Conservation (phyloP, 441 rosid species). For the Eutrema salsugineum region DNA sequence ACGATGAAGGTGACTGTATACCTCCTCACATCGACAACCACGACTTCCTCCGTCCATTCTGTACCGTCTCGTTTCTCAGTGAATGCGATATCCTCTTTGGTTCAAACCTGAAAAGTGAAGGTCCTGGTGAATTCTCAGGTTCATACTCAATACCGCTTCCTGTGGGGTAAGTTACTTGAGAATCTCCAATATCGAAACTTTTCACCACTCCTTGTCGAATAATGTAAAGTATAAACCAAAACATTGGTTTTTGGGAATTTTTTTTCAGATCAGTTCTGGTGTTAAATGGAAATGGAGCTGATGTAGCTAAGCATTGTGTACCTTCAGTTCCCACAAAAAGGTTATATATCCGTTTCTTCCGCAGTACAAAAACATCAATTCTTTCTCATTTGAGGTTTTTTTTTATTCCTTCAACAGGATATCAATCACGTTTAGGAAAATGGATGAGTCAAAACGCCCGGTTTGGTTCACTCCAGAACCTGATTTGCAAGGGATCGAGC, state of each 20-base stretch:
- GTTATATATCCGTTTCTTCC: slow-evolving; percentile 17
- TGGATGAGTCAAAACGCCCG: slow-evolving; percentile 59
- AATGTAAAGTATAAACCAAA: background rate
- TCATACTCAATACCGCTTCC: slow-evolving; percentile 54
- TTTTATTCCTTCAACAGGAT: slow-evolving; percentile 34
- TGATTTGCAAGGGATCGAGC: slow-evolving; percentile 38
- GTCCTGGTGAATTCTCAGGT: slow-evolving; percentile 62
- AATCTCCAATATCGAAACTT: background rate
- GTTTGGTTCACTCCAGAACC: slow-evolving; percentile 50
- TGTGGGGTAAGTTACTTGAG: slow-evolving; percentile 41
- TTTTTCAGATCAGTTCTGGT: slow-evolving; percentile 58
- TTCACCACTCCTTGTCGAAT: background rate
- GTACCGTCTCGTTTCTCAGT: slow-evolving; percentile 58
- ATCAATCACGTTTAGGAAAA: slow-evolving; percentile 64
- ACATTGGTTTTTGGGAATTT: background rate
- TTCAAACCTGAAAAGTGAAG: slow-evolving; percentile 42
- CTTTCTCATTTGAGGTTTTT: background rate
- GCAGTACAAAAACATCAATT: background rate
- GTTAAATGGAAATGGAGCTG: slow-evolving; percentile 67
- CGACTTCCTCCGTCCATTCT: slow-evolving; percentile 64
- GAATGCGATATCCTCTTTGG: slow-evolving; percentile 57
- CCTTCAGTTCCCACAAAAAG: slow-evolving; percentile 61
- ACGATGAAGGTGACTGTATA: slow-evolving; percentile 73
- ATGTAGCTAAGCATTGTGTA: slow-evolving; percentile 66
- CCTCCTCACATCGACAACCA: slow-evolving; percentile 73